Conservation (phyloP, 1,284 basidiomycete genomes). For the Boletus subluridellus region DNA sequence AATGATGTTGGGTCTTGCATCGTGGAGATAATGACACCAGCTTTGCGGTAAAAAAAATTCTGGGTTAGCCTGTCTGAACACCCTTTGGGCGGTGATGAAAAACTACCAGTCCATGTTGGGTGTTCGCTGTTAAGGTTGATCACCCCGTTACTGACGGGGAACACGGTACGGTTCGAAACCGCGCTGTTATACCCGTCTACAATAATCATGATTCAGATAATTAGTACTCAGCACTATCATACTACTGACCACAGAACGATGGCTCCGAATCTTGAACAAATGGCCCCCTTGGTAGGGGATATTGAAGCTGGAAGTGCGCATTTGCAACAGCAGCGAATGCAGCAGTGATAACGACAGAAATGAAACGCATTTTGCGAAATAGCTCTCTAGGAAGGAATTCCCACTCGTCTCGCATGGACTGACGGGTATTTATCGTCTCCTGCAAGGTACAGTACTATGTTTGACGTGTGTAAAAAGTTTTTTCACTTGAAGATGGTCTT, state of each 20-base stretch:
- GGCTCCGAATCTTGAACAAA: conserved; percentile 52
- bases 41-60: conserved; percentile 20
- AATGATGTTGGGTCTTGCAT: conserved; percentile 49
- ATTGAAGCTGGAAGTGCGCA: conserved; percentile 62
- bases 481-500: conserved; percentile 26
- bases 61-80: conserved; percentile 2
- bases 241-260: conserved; percentile 45
- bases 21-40: conserved; percentile 44
- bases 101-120: conserved; percentile 38
- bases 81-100: neutral
- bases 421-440: conserved; percentile 10
- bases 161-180: conserved; percentile 46
- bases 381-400: neutral
- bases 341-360: conserved; percentile 31
- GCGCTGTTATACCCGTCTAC: conserved; percentile 48
- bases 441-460: neutral
- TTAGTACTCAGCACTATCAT: neutral
- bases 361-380: conserved; percentile 33
- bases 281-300: conserved; percentile 52
- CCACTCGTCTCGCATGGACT: neutral
- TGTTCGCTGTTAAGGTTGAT: conserved; percentile 44
- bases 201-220: neutral
- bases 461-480: conserved; percentile 16
- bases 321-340: conserved; percentile 38
- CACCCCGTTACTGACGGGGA: conserved; percentile 50